A percentile compares a stretch with the other conserved stretches of the same genome.
phyloP scores from a whole-genome alignment of 2,329 filamentous ascomycete genomes.

The Epichloe coenophiala region DNA sequence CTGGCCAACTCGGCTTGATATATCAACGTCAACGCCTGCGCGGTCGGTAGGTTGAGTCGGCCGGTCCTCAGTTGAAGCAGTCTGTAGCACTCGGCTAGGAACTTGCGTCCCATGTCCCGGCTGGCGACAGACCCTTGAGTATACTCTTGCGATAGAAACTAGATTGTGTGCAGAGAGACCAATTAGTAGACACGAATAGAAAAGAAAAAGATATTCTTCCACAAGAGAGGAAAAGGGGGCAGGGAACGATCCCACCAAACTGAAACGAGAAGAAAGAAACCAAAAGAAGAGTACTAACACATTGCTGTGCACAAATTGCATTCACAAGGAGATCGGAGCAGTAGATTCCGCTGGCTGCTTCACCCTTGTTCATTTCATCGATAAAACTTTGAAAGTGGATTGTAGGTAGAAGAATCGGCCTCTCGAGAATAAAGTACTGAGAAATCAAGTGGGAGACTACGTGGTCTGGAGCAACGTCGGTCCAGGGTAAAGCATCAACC shows the following conservation, averaged over 20 bases:
- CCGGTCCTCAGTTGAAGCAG: background rate
- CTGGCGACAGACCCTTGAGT: background rate
- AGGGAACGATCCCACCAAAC: background rate
- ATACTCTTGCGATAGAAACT: background rate
- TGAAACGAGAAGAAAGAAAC: background rate
- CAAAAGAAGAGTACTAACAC: background rate
- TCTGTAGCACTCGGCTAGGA: background rate
- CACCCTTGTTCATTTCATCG: conserved; percentile 1
- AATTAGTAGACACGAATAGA: background rate
- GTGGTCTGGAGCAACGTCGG: background rate
- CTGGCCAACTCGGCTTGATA: conserved; percentile 3
- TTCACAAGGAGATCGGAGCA: background rate
- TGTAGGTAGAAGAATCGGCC: background rate
- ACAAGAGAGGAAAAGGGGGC: background rate
- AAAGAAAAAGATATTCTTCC: too few species aligned
- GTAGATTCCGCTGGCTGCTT: background rate
- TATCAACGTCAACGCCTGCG: conserved; percentile 1
- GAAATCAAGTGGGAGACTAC: background rate
- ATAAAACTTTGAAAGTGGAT: background rate
- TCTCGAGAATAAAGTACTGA: background rate
- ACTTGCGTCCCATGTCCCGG: background rate
- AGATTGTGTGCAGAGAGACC: background rate
- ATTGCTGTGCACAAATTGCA: conserved; percentile 1
- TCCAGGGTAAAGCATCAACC: background rate
- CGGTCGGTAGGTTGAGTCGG: background rate